Conservation (phyloP, 805 yeast species). For the Barnettozyma sucrosica region DNA sequence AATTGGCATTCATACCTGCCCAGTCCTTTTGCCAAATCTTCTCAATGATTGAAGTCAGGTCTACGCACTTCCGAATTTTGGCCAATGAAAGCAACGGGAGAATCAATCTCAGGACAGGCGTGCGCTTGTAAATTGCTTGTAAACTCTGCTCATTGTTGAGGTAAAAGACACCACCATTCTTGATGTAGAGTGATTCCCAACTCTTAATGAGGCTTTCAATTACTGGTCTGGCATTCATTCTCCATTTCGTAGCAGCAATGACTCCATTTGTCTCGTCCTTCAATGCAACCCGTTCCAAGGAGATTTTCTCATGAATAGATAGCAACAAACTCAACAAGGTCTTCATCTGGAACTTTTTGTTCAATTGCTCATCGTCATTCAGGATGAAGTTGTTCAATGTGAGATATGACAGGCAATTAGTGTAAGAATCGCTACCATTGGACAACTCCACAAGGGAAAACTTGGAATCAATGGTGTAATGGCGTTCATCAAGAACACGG, state of each 20-base stretch:
- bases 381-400: slow-evolving; percentile 36
- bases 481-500: slow-evolving; percentile 29
- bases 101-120: slow-evolving; percentile 56
- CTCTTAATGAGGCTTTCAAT: slow-evolving; percentile 52
- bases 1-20: slow-evolving; percentile 53
- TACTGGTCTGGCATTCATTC: slow-evolving; percentile 53
- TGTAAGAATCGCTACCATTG: slow-evolving; percentile 45
- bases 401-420: slow-evolving; percentile 41
- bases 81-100: slow-evolving; percentile 64
- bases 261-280: slow-evolving; percentile 34
- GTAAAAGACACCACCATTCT: slow-evolving; percentile 57
- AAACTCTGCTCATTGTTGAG: slow-evolving; percentile 45
- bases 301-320: slow-evolving; percentile 63
- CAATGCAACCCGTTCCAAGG: slow-evolving; percentile 39
- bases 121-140: slow-evolving; percentile 39
- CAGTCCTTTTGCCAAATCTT: slow-evolving; percentile 63
- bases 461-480: slow-evolving; percentile 44
- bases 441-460: slow-evolving; percentile 50
- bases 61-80: slow-evolving; percentile 57
- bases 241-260: slow-evolving; percentile 55
- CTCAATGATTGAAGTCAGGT: slow-evolving; percentile 55
- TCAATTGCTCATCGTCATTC: slow-evolving; percentile 28
- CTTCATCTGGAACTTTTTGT: slow-evolving; percentile 38
- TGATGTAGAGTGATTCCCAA: slow-evolving; percentile 62
- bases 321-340: slow-evolving; percentile 52